Evolutionary conservation across 257 asterid species (phyloP), one percentile per base, ranked within the genome.

Genomic region (Solanum rostratum): DNA sequence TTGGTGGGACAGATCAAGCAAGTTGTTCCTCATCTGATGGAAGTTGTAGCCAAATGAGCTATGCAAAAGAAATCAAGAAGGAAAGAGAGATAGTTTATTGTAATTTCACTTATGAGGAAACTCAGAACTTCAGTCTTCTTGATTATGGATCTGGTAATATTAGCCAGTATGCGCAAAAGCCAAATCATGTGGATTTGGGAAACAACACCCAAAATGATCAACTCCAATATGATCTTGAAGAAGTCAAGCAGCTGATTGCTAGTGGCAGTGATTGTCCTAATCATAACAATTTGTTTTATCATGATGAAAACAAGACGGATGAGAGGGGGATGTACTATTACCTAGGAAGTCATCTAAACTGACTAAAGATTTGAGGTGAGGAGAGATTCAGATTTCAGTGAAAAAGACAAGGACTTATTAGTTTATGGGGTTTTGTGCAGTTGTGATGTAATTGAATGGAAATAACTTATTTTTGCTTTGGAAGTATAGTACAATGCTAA

Each of bases 11-110:
- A 49, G 91, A 92, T 54, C 24, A 7, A 65, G 86, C 89, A 24
- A 91, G 93, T 78, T 89, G 95, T 76, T 91, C 94, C 2, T 92
- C 97, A 18, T 93, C 97, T 2, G 95, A 90, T 83, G 92, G 91
- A 39, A 90, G 94, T 37, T 86, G 90, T 82, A 83, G 90, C 82
- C 90, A 92, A 63, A 87, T 91, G 49, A 88, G 86, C 76, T 84
- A 89, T 39, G 92, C 91, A 20, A 89, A 89, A 62, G 94, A 90
- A 78, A 85, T 89, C 55, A 93, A 92, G 46, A 93, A 85, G 85
- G 96, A 93, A 54, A 54, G 60, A 71, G 89, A 87, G 43, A 85
- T 86, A 78, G 89, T 74, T 78, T 46, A 49, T 20, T 3, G 41
- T 24, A 43, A 73, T 39, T 27, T 83, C 18, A 88, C 84, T 5